Percentiles rank a stretch among this genome's conserved stretches.
phyloP scores from a whole-genome alignment of 2,329 filamentous ascomycete species.

The Aspergillus hortae region DNA sequence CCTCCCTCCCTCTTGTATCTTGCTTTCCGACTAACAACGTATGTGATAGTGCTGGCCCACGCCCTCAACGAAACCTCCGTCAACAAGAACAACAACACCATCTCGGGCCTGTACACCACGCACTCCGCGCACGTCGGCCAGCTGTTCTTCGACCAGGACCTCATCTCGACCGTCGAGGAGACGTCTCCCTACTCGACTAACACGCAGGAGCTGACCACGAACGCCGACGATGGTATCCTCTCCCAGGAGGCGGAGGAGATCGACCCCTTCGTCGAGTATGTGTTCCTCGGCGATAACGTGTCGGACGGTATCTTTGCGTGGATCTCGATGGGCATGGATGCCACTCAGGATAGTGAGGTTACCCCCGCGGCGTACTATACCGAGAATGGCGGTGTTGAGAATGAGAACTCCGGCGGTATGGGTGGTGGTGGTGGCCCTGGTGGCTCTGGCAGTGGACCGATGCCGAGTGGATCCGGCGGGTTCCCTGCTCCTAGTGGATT shows the following conservation, averaged over 20 bases:
- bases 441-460: not conserved
- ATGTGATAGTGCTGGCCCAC: constrained; percentile 28
- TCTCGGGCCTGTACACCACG: constrained; percentile 40
- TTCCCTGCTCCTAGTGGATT: not conserved
- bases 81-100: constrained; percentile 48
- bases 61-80: constrained; percentile 28
- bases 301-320: constrained; percentile 53
- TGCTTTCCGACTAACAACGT: not conserved
- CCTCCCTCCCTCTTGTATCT: not conserved
- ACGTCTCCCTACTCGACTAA: constrained; percentile 48
- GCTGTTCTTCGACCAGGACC: constrained; percentile 60
- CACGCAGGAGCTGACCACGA: constrained; percentile 46
- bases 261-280: constrained; percentile 58
- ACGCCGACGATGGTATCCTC: constrained; percentile 51
- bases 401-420: constrained; percentile 16
- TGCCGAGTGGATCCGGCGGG: not conserved
- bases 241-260: constrained; percentile 49
- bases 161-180: constrained; percentile 51
- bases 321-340: constrained; percentile 52
- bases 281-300: constrained; percentile 52
- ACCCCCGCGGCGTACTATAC: constrained; percentile 30
- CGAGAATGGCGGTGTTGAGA: constrained; percentile 32
- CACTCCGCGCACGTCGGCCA: constrained; percentile 60
- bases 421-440: constrained; percentile 12
- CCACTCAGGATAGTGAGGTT: constrained; percentile 27